Conservation (phyloP, 192 early-diverging fungal genomes). For the Rhizoclosmatium sp. region DNA sequence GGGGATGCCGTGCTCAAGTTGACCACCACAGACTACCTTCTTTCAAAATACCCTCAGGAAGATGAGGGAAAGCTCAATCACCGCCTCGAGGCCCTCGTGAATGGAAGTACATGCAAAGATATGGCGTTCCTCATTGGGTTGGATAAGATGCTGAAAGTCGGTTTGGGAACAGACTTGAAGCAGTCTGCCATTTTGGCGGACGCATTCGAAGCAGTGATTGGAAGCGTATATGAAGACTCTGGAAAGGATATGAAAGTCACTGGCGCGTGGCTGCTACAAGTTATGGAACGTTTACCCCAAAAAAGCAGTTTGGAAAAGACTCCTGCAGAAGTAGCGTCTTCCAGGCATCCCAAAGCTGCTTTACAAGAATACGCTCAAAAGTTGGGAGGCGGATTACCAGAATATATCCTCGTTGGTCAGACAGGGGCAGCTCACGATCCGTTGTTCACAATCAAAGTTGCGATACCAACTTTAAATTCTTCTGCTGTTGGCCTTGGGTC, state of each 20-base stretch:
- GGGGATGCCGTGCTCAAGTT: constrained; percentile 90
- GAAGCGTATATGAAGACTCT: constrained; percentile 1
- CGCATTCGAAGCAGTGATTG: constrained; percentile 25
- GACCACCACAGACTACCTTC: constrained; percentile 78
- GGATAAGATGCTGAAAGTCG: background rate
- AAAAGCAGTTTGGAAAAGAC: too few species aligned
- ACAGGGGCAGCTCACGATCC: background rate
- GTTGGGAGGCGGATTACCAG: background rate
- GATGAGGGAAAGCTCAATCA: constrained; percentile 1
- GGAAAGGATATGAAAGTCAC: constrained; percentile 5
- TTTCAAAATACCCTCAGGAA: constrained; percentile 67
- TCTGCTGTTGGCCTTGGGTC: background rate
- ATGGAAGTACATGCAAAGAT: background rate
- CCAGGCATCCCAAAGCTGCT: too few species aligned
- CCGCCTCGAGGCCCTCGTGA: background rate
- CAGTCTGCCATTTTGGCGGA: constrained; percentile 6
- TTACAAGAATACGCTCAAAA: background rate
- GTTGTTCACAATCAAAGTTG: background rate
- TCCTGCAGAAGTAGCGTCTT: too few species aligned
- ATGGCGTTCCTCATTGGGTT: constrained; percentile 2
- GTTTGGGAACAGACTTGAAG: background rate
- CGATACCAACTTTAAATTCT: background rate
- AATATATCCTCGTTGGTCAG: background rate
- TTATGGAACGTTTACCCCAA: too few species aligned
- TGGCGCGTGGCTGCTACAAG: background rate